A percentile compares a stretch with the other conserved stretches of the same genome.
Conservation (phyloP, 805 yeast species). For the Candida glaebosa region DNA sequence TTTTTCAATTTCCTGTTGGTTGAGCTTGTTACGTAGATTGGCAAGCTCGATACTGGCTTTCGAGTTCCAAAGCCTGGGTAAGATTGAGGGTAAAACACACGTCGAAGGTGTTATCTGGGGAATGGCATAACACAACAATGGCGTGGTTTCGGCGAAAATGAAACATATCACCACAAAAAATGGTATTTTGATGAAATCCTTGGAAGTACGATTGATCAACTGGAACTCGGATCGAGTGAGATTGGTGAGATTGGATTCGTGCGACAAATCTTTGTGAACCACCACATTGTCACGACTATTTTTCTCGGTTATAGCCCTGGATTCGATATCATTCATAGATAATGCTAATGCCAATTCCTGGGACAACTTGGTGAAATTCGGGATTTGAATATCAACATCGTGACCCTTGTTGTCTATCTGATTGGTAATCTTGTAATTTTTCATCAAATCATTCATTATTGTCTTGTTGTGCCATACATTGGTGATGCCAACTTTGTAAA, state of each 20-base stretch:
- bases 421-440: slow-evolving; percentile 17
- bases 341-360: slow-evolving; percentile 31
- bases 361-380: slow-evolving; percentile 33
- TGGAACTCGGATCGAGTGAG: slow-evolving; percentile 51
- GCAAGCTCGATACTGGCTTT: slow-evolving; percentile 12
- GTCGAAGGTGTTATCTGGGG: slow-evolving; percentile 60
- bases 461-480: slow-evolving; percentile 49
- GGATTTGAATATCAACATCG: slow-evolving; percentile 24
- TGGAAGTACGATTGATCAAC: slow-evolving; percentile 45
- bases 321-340: slow-evolving; percentile 37
- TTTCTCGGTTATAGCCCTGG: slow-evolving; percentile 17
- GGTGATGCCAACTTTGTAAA: slow-evolving; percentile 57
- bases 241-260: slow-evolving; percentile 22
- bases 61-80: slow-evolving; percentile 32
- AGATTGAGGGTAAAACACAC: slow-evolving; percentile 48
- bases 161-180: slow-evolving; percentile 45
- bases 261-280: neutral
- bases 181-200: slow-evolving; percentile 52
- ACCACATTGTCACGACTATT: slow-evolving; percentile 16
- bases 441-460: slow-evolving; percentile 14
- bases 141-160: slow-evolving; percentile 53
- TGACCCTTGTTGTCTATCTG: slow-evolving; percentile 21
- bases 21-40: slow-evolving; percentile 7
- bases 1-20: slow-evolving; percentile 12
- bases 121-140: slow-evolving; percentile 47